A percentile compares a stretch with the other conserved stretches of the same genome.
Conservation (phyloP, 768 basidiomycete genomes). For the Agaricus blazei region DNA sequence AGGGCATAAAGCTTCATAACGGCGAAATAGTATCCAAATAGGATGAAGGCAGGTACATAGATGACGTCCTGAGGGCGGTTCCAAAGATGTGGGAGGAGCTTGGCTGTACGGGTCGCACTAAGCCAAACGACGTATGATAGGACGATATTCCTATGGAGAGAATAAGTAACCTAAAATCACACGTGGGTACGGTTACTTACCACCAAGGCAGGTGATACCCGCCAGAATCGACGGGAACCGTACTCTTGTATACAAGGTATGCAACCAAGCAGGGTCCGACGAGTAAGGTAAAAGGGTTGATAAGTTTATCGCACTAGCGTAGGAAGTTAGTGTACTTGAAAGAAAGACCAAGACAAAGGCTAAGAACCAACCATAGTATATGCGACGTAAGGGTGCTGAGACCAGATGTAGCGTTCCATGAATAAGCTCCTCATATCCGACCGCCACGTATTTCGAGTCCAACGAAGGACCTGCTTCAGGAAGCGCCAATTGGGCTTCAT, state of each 20-base stretch:
- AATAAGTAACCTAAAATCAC: neutral
- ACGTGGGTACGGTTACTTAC: slow-evolving; percentile 32
- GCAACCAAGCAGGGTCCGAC: slow-evolving; percentile 78
- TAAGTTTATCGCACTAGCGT: slow-evolving; percentile 41
- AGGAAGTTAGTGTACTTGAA: slow-evolving; percentile 47
- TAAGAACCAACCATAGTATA: slow-evolving; percentile 83
- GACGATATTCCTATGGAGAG: slow-evolving; percentile 55
- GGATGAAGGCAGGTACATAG: slow-evolving; percentile 79
- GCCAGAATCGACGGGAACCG: slow-evolving; percentile 56
- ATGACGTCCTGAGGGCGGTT: slow-evolving; percentile 69
- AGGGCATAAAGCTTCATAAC: slow-evolving; percentile 93
- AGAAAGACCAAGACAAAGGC: slow-evolving; percentile 8
- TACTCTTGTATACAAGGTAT: slow-evolving; percentile 75
- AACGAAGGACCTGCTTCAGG: slow-evolving; percentile 87
- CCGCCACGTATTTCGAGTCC: slow-evolving; percentile 94
- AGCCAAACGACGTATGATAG: slow-evolving; percentile 68
- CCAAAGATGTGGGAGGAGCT: slow-evolving; percentile 83
- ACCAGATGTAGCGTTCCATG: slow-evolving; percentile 86
- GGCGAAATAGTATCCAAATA: slow-evolving; percentile 92
- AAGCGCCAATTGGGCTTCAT: slow-evolving; percentile 98
- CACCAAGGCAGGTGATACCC: slow-evolving; percentile 83
- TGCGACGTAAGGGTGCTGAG: slow-evolving; percentile 83
- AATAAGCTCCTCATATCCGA: slow-evolving; percentile 86
- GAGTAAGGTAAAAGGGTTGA: slow-evolving; percentile 84
- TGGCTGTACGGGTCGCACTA: slow-evolving; percentile 66